Evolutionary conservation across 129 eudicot species (phyloP).

Genomic region (Dittrichia graveolens): DNA sequence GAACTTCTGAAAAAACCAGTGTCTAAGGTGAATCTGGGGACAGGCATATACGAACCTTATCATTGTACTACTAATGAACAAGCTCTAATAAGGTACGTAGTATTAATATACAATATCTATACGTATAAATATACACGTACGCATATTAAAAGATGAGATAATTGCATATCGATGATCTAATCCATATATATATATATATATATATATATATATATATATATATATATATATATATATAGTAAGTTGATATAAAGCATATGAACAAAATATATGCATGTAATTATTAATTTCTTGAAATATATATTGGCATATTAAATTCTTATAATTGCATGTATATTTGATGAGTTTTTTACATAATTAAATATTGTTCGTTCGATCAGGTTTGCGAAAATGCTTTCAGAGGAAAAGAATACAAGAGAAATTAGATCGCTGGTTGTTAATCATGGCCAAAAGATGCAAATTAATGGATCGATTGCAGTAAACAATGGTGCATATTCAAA

Average conservation of each 20-base stretch:
- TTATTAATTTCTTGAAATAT: background rate
- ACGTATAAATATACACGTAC: no score
- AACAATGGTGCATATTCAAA: constrained; percentile 1
- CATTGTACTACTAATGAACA: constrained; percentile 47
- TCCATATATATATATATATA: no score
- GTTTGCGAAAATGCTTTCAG: constrained; percentile 50
- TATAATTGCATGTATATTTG: background rate
- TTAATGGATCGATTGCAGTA: background rate
- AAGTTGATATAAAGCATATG: no score
- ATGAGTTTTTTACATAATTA: background rate
- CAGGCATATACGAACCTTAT: constrained; percentile 41
- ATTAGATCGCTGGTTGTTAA: constrained; percentile 25
- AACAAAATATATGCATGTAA: no score
- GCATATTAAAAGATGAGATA: no score
- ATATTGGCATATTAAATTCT: background rate
- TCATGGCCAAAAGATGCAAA: constrained; percentile 10
- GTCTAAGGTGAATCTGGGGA: constrained; percentile 47
- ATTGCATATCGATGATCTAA: no score
- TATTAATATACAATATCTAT: no score
- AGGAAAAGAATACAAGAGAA: constrained; percentile 46
- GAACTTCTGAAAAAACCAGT: constrained; percentile 56
- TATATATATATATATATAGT: no score
- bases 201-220: no score
- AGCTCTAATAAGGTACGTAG: constrained; percentile 49
- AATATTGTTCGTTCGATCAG: constrained; percentile 7